phyloP scores from a whole-genome alignment of 352 stramenopile genomes.

The Globisporangium irregulare region DNA sequence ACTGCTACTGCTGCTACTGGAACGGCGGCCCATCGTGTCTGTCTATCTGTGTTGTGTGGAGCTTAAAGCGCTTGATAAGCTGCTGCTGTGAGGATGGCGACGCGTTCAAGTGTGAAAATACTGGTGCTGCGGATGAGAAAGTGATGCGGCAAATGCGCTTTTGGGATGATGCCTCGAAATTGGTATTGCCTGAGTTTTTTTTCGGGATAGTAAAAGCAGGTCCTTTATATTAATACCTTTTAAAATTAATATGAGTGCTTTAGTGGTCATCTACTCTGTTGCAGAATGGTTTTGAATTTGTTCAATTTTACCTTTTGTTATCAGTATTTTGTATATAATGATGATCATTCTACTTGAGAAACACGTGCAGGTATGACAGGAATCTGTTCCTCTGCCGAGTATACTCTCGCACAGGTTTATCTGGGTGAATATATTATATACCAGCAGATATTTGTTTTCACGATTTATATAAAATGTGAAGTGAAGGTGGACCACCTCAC shows the following conservation, averaged over 20 bases:
- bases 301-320: neutral
- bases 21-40: slow-evolving; percentile 3
- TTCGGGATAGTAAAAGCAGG: neutral
- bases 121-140: neutral
- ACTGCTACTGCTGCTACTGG: slow-evolving; percentile 12
- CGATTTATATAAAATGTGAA: neutral
- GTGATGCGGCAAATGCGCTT: neutral
- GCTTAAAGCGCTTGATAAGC: neutral
- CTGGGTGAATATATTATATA: neutral
- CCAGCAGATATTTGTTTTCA: neutral
- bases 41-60: neutral
- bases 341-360: neutral
- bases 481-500: neutral
- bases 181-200: neutral
- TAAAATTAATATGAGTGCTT: neutral
- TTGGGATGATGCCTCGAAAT: neutral
- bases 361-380: neutral
- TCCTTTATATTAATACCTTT: neutral
- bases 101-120: neutral
- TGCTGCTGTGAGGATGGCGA: neutral
- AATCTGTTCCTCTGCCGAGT: neutral
- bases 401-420: neutral
- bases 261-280: neutral
- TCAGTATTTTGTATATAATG: neutral
- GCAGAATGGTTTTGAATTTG: neutral